Evolutionary conservation across 148 eudicot species (phyloP).

Genomic region (Talinum fruticosum): DNA sequence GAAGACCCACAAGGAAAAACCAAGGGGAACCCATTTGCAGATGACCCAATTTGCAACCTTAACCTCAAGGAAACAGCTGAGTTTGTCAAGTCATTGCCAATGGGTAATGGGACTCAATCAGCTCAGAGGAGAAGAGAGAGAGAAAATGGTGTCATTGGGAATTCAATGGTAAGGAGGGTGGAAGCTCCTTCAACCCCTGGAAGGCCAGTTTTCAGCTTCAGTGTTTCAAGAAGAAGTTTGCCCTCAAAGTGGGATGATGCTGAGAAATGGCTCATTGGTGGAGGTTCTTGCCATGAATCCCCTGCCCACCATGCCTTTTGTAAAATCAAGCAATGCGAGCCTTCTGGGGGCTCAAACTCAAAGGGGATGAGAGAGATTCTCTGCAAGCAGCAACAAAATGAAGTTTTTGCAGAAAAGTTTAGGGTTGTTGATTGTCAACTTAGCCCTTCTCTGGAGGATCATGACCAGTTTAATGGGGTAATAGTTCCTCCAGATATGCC

Average conservation of each 20-base stretch:
- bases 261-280: conserved; percentile 61
- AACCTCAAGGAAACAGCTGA: conserved; percentile 70
- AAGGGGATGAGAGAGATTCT: conserved; percentile 19
- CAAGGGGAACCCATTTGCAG: conserved; percentile 57
- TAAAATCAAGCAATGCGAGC: conserved; percentile 24
- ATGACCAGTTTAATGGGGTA: conserved; percentile 37
- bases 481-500: conserved; percentile 46
- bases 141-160: conserved; percentile 15
- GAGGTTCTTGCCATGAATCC: conserved; percentile 50
- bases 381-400: conserved; percentile 30
- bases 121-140: conserved; percentile 42
- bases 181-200: conserved; percentile 76
- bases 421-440: conserved; percentile 39
- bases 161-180: conserved; percentile 25
- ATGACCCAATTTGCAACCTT: conserved; percentile 74
- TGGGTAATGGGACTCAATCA: conserved; percentile 27
- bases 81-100: conserved; percentile 68
- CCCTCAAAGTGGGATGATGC: conserved; percentile 98
- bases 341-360: conserved; percentile 19
- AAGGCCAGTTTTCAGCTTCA: conserved; percentile 74
- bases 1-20: conserved; percentile 16
- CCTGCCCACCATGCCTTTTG: conserved; percentile 44
- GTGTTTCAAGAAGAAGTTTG: conserved; percentile 51
- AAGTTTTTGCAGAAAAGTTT: conserved; percentile 51
- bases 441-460: conserved; percentile 39